These are phyloP conservation scores for Penicillium griseofulvum DNA, from an alignment of 2,329 filamentous ascomycete genomes.

Conservation along the genomic window DNA sequence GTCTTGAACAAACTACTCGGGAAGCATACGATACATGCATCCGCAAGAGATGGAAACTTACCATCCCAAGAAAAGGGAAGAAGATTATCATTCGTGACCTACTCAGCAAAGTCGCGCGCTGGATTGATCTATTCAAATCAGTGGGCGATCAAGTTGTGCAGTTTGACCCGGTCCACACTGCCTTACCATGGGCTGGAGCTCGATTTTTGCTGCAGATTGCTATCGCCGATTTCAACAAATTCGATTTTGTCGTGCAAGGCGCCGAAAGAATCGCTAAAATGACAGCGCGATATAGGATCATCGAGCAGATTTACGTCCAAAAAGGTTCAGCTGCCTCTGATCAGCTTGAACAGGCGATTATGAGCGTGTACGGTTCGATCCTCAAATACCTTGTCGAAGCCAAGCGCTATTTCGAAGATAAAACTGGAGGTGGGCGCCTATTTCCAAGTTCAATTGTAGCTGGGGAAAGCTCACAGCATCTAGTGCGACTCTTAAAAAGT, in stretches of 20 bases:
- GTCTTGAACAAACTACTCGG: background rate
- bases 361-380: background rate
- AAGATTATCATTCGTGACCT: background rate
- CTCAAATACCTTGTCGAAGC: background rate
- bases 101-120: background rate
- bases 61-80: background rate
- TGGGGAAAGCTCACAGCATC: background rate
- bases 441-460: background rate
- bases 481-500: background rate
- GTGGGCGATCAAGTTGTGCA: background rate
- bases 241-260: background rate
- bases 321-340: background rate
- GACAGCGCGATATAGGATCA: background rate
- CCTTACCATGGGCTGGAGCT: background rate
- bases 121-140: background rate
- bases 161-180: background rate
- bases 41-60: background rate
- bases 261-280: background rate
- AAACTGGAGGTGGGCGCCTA: background rate
- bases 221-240: background rate
- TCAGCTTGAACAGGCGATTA: background rate
- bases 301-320: background rate
- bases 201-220: background rate
- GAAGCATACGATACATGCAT: background rate
- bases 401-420: background rate